Evolutionary conservation across 2,329 filamentous ascomycete genomes (phyloP).

Genomic region (Phyllosticta paracitricarpa): DNA sequence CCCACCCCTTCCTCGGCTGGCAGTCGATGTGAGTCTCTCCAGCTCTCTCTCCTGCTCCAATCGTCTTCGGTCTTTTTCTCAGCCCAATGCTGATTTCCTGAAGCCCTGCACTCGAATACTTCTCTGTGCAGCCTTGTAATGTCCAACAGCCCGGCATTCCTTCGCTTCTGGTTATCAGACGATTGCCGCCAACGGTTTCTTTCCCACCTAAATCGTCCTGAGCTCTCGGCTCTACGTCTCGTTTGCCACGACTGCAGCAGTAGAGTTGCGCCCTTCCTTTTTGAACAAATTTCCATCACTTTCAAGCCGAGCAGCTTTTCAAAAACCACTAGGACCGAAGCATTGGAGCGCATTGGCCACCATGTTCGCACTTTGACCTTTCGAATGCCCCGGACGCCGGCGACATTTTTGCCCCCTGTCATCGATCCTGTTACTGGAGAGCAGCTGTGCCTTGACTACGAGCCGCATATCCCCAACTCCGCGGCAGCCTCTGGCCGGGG

Average conservation of each 20-base stretch:
- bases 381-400: conserved; percentile 62
- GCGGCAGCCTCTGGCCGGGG: conserved; percentile 46
- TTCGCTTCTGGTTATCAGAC: conserved; percentile 41
- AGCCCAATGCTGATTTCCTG: conserved; percentile 3
- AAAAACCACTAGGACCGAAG: conserved; percentile 60
- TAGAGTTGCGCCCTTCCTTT: conserved; percentile 58
- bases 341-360: conserved; percentile 66
- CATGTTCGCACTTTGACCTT: conserved; percentile 73
- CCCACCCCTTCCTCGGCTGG: conserved; percentile 29
- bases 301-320: conserved; percentile 70
- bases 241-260: conserved; percentile 62
- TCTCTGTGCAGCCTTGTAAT: conserved; percentile 41
- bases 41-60: conserved; percentile 7
- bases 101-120: conserved; percentile 35
- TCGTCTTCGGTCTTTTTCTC: conserved; percentile 14
- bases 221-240: conserved; percentile 46
- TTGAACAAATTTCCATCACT: conserved; percentile 57
- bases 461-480: conserved; percentile 55
- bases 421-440: conserved; percentile 66
- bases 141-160: conserved; percentile 38
- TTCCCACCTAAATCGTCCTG: conserved; percentile 29
- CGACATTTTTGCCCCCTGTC: conserved; percentile 76
- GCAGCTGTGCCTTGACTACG: conserved; percentile 74
- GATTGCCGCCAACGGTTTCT: conserved; percentile 36
- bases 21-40: conserved; percentile 10